Conservation (phyloP, 2,329 filamentous ascomycete species). For the Canariomyces notabilis region DNA sequence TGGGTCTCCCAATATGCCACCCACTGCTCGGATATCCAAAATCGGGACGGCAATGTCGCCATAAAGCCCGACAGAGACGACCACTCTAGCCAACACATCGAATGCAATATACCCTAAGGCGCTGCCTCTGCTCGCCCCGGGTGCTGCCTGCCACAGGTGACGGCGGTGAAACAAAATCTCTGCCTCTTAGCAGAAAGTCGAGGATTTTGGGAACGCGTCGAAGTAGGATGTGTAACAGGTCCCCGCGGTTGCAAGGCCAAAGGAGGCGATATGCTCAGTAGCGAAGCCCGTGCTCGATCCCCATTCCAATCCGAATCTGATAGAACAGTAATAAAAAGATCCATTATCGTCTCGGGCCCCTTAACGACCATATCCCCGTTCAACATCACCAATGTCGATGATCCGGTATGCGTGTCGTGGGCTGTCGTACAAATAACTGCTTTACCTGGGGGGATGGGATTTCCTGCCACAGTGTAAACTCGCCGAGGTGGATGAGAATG, state of each 20-base stretch:
- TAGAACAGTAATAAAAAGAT: conserved; percentile 12
- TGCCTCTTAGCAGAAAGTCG: too few species aligned
- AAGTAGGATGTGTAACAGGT: too few species aligned
- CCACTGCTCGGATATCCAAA: not conserved
- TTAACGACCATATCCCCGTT: conserved; percentile 19
- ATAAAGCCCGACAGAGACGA: not conserved
- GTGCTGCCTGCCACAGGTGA: not conserved
- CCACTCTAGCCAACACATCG: not conserved
- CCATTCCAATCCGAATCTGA: not conserved
- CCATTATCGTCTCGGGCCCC: conserved; percentile 9
- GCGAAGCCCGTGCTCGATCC: not conserved
- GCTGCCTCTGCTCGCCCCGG: not conserved
- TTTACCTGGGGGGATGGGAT: not conserved
- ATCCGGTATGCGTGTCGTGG: conserved; percentile 18
- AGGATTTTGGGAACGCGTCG: too few species aligned
- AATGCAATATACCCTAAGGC: not conserved
- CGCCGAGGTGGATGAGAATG: not conserved
- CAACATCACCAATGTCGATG: conserved; percentile 15
- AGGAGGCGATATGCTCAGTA: not conserved
- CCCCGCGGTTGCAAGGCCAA: not conserved
- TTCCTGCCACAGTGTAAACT: not conserved
- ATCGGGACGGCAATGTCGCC: not conserved
- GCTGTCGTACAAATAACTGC: conserved; percentile 19
- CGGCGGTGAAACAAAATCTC: too few species aligned
- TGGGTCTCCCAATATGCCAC: not conserved